Base-by-base conservation (phyloP, 768 basidiomycete genomes). In the Rickenella mellea region DNA sequence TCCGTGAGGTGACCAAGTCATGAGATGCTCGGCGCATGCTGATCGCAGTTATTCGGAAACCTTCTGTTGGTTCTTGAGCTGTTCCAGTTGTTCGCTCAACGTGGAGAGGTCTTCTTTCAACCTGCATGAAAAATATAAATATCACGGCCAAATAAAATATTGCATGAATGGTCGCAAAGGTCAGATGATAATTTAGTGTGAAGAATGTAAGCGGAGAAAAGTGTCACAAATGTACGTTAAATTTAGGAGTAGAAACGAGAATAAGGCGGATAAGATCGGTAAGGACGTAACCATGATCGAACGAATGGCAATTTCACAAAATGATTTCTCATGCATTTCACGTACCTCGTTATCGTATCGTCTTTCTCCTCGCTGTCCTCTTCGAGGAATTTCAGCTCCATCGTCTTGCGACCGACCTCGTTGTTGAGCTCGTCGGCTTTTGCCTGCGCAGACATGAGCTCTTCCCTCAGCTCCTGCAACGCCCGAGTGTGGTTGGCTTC, bases 371-470 rank as follows among this genome's bases (percentile, higher is more conserved):
- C 84, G 55, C 83, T 76, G 20, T 87, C 84, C 56, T 78, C 74
- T 55, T 86, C 85, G 43, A 86, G 69, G 59, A 80, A 84, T 49
- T 76, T 70, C 35, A 89, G 81, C 62, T 90, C 88, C 83, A 90
- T 80, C 44, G 70, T 69, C 60, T 86, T 87, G 47, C 81, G 70
- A 5, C 63, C 67, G 40, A 84, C 62, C 48, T 83, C 78, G 44
- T 72, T 66, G 51, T 78, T 68, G 33, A 80, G 63, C 39, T 78
- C 77, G 15, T 67, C 65, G 28, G 74, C 64, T 54, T 68, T 74
- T 21, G 53, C 47, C 43, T 69, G 61, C 10, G 76, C 64, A 8
- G 59, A 61, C 27, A 80, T 77, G 6, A 87, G 67, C 52, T 86
- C 72, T 27, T 72, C 71, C 53, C 62, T 69, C 39, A 81, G 41